Conservation (phyloP, 345 rosid species). For the Syzygium jambos region DNA sequence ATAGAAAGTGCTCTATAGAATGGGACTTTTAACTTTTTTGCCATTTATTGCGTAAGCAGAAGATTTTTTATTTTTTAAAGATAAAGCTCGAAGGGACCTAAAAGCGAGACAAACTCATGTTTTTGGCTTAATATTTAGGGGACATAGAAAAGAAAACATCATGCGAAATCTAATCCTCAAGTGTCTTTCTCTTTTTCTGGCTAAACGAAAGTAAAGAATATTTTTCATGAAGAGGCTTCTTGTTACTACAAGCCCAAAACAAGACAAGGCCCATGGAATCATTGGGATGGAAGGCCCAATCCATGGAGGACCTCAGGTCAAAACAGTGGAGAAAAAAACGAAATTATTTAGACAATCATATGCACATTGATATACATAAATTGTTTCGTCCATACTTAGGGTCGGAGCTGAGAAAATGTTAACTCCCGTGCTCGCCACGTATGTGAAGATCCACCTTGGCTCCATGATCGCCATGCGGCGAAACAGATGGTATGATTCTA, state of each 20-base stretch:
- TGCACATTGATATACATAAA: not conserved
- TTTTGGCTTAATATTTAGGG: not conserved
- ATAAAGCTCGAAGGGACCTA: not conserved
- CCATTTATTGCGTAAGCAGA: not conserved
- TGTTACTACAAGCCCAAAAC: not conserved
- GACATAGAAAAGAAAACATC: not conserved
- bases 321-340: not conserved
- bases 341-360: not conserved
- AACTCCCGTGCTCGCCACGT: not conserved
- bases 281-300: not conserved
- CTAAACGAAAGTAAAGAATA: not conserved
- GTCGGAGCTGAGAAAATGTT: not conserved
- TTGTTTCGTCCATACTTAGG: not conserved
- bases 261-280: not conserved
- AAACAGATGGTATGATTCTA: not conserved
- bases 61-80: not conserved
- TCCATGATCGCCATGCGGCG: not conserved
- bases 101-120: not conserved
- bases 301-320: not conserved
- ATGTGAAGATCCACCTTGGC: not conserved
- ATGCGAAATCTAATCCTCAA: not conserved
- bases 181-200: not conserved
- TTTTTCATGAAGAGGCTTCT: not conserved
- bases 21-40: fast-evolving
- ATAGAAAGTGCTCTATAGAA: not conserved